These are phyloP conservation scores for Periconia macrospinosa DNA, from an alignment of 2,329 filamentous ascomycete genomes.

Conservation along the genomic window DNA sequence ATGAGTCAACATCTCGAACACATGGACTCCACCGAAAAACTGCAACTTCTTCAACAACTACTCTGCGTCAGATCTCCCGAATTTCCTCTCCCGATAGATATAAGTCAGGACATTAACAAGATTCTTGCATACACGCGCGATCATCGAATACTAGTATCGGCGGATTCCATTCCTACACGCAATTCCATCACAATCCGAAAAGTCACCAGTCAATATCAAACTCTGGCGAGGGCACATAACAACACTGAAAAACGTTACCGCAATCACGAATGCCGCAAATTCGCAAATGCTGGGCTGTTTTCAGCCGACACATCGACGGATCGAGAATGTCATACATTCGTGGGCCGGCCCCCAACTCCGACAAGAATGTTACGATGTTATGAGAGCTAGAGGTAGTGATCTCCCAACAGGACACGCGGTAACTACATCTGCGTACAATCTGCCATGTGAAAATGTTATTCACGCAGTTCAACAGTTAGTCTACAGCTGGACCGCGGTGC, in stretches of 20 bases:
- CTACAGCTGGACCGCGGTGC: conserved; percentile 30
- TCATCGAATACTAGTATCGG: conserved; percentile 14
- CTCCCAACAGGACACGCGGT: conserved; percentile 30
- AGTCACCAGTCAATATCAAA: conserved; percentile 14
- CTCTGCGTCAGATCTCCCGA: conserved; percentile 28
- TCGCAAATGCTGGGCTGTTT: conserved; percentile 41
- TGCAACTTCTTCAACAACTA: conserved; percentile 22
- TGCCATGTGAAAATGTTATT: conserved; percentile 33
- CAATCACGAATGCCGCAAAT: conserved; percentile 43
- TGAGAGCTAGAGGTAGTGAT: conserved; percentile 21
- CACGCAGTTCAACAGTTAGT: conserved; percentile 43
- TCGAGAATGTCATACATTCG: conserved; percentile 42
- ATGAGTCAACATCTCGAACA: conserved; percentile 8
- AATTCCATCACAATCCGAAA: background rate
- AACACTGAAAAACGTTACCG: conserved; percentile 30
- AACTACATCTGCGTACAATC: conserved; percentile 28
- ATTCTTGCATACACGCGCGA: conserved; percentile 13
- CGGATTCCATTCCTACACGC: conserved; percentile 10
- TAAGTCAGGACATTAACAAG: conserved; percentile 20
- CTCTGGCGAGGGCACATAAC: conserved; percentile 43
- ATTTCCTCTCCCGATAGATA: conserved; percentile 13
- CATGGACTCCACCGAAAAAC: conserved; percentile 15
- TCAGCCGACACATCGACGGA: conserved; percentile 36
- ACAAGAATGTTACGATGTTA: conserved; percentile 30
- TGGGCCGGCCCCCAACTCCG: conserved; percentile 36